A percentile compares a stretch with the other conserved stretches of the same genome.
These are phyloP conservation scores for Metschnikowia vanudenii DNA, from an alignment of 805 yeast species.

Conservation along the genomic window DNA sequence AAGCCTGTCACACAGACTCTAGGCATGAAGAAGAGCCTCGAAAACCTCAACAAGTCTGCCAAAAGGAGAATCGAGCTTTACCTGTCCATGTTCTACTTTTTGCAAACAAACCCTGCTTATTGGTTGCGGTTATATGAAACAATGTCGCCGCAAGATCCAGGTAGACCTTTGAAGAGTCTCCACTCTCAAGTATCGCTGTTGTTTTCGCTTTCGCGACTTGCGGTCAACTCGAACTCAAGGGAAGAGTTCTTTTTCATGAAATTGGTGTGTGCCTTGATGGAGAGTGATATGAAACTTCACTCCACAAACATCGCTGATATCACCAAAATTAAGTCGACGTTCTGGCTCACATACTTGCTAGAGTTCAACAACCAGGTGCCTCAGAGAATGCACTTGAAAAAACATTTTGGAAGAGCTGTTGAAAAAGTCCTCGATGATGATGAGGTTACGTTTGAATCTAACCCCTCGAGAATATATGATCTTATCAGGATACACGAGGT, in stretches of 20 bases:
- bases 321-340: constrained; percentile 34
- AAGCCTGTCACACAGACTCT: constrained; percentile 21
- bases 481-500: constrained; percentile 39
- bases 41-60: constrained; percentile 38
- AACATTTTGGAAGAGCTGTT: constrained; percentile 39
- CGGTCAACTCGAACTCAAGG: constrained; percentile 45
- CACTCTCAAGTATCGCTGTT: constrained; percentile 25
- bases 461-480: constrained; percentile 62
- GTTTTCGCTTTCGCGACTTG: constrained; percentile 33
- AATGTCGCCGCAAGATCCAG: constrained; percentile 21
- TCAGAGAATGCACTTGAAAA: constrained; percentile 47
- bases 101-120: constrained; percentile 82
- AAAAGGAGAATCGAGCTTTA: constrained; percentile 60
- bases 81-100: constrained; percentile 73
- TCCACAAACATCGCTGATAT: constrained; percentile 34
- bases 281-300: constrained; percentile 35
- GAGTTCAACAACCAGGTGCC: constrained; percentile 47
- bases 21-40: constrained; percentile 25
- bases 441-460: constrained; percentile 69
- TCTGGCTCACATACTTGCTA: constrained; percentile 47
- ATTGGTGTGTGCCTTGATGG: constrained; percentile 49
- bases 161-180: constrained; percentile 21
- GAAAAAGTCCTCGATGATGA: constrained; percentile 43
- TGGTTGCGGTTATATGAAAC: constrained; percentile 53
- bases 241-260: constrained; percentile 70